These are phyloP conservation scores for Aureobasidium melanogenum DNA, from an alignment of 2,329 filamentous ascomycete genomes.

Conservation along the genomic window DNA sequence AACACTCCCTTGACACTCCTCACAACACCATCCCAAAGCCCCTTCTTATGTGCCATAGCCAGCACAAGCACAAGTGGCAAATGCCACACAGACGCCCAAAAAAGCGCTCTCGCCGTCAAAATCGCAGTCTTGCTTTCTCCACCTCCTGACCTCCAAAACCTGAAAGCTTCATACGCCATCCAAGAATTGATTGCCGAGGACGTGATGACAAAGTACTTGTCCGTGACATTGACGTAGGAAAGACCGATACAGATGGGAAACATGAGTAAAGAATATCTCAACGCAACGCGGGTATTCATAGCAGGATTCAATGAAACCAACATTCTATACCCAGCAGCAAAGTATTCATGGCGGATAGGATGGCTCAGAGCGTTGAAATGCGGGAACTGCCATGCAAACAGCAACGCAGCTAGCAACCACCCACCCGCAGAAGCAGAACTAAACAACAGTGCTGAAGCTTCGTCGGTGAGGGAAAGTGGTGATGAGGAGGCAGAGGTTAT, in stretches of 20 bases:
- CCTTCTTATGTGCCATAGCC: constrained; percentile 88
- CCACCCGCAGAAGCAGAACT: constrained; percentile 50
- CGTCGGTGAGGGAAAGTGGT: constrained; percentile 16
- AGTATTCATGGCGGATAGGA: constrained; percentile 84
- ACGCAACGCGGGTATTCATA: constrained; percentile 74
- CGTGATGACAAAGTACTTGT: constrained; percentile 73
- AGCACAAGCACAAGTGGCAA: constrained; percentile 81
- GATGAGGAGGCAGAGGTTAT: neutral
- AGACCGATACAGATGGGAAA: constrained; percentile 77
- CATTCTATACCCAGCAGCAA: constrained; percentile 58
- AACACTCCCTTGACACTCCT: constrained; percentile 52
- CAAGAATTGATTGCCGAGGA: constrained; percentile 78
- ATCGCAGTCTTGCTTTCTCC: constrained; percentile 47
- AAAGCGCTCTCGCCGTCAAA: constrained; percentile 65
- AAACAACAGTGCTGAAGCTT: constrained; percentile 27
- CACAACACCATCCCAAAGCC: constrained; percentile 79
- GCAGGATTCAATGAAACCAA: constrained; percentile 80
- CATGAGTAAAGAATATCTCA: constrained; percentile 78
- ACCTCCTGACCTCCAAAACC: constrained; percentile 73
- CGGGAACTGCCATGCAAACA: constrained; percentile 96
- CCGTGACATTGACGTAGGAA: constrained; percentile 71
- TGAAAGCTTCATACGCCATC: constrained; percentile 70
- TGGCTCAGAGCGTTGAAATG: constrained; percentile 95
- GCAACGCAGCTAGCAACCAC: constrained; percentile 74
- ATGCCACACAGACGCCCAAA: constrained; percentile 98